phyloP scores from a whole-genome alignment of 192 early-diverging fungal species.

The Coemansia sp. region DNA sequence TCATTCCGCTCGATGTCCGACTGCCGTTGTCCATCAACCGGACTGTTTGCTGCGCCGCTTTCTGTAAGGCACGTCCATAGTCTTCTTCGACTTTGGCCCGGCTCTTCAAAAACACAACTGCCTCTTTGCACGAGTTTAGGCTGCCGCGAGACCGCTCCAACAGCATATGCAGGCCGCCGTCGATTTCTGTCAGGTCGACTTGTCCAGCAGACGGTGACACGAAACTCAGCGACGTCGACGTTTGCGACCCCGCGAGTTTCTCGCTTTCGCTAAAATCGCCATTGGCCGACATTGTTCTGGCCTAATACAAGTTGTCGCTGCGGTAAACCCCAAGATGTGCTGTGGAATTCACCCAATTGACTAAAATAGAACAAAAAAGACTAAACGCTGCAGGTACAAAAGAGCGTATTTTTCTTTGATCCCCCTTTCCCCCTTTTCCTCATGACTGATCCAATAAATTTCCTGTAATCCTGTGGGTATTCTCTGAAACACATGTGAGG shows the following conservation, averaged over 20 bases:
- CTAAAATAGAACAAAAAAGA: too few relatives aligned
- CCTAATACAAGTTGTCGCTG: too few relatives aligned
- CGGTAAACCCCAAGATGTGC: too few relatives aligned
- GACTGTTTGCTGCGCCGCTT: constrained; percentile 63
- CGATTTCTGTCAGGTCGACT: constrained; percentile 52
- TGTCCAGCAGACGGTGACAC: constrained; percentile 3
- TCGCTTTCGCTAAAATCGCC: not conserved
- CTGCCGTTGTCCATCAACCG: constrained; percentile 57
- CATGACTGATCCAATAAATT: too few relatives aligned
- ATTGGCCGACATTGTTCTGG: not conserved
- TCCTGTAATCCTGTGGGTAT: too few relatives aligned
- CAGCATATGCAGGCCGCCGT: constrained; percentile 43
- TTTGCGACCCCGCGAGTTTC: not conserved
- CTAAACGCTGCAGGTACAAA: too few relatives aligned
- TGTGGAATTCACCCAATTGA: too few relatives aligned
- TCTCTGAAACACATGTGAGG: too few relatives aligned
- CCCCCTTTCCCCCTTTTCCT: too few relatives aligned
- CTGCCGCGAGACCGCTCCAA: constrained; percentile 50
- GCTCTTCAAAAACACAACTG: constrained; percentile 75
- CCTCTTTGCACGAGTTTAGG: constrained; percentile 56
- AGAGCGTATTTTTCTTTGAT: too few relatives aligned
- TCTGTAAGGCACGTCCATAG: constrained; percentile 77
- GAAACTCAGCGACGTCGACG: not conserved
- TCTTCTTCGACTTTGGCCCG: constrained; percentile 91
- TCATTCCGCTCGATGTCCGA: constrained; percentile 29